phyloP scores from a whole-genome alignment of 331 rosid species.

The Malus hybrid region DNA sequence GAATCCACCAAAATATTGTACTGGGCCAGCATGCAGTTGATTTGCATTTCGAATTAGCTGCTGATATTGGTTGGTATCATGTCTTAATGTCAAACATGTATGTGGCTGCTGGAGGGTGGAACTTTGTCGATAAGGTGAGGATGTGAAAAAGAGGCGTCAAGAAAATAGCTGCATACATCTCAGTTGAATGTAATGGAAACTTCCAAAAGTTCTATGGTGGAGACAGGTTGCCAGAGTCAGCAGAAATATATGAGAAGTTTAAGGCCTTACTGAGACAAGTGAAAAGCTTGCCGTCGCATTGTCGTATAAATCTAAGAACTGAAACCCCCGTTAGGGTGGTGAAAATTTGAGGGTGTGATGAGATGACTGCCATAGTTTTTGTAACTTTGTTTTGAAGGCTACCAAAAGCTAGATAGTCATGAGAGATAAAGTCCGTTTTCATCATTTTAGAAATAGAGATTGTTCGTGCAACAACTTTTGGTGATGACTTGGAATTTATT shows the following conservation, averaged over 20 bases:
- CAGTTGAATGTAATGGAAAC: constrained; percentile 22
- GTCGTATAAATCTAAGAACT: constrained; percentile 4
- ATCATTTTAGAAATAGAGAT: constrained; percentile 26
- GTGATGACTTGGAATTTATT: background rate
- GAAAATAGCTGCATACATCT: constrained; percentile 26
- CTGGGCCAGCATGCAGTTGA: constrained; percentile 24
- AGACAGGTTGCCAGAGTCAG: constrained; percentile 14
- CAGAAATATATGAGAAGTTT: constrained; percentile 19
- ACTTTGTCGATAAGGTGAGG: constrained; percentile 23
- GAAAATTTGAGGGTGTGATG: constrained; percentile 25
- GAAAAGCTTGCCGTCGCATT: constrained; percentile 28
- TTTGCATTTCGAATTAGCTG: constrained; percentile 7
- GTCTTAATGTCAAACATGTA: constrained; percentile 29
- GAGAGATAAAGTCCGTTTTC: constrained; percentile 33
- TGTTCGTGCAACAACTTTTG: constrained; percentile 30
- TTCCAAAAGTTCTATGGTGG: constrained; percentile 20
- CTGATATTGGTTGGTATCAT: constrained; percentile 22
- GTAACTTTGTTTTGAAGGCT: constrained; percentile 11
- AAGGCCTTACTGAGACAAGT: constrained; percentile 14
- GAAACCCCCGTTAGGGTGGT: constrained; percentile 26
- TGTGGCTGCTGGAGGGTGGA: constrained; percentile 39
- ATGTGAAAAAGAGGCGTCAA: constrained; percentile 24
- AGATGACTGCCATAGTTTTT: constrained; percentile 35
- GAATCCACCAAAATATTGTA: constrained; percentile 19
- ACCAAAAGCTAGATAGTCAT: constrained; percentile 18